Evolutionary conservation across 176 grass and related monocot species (phyloP), one percentile per base, ranked within the genome.

Genomic region (Rhynchospora pubera): DNA sequence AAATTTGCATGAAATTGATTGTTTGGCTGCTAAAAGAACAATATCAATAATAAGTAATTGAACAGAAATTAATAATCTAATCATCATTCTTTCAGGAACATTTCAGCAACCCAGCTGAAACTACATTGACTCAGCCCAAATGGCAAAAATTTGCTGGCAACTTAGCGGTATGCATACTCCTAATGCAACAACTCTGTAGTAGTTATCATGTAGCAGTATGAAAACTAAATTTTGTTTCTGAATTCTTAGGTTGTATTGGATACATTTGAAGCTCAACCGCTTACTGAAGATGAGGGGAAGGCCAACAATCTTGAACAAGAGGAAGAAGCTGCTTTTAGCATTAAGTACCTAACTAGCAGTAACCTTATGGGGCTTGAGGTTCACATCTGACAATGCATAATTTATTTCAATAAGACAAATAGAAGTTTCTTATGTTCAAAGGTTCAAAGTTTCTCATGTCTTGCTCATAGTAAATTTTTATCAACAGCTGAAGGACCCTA

Each of bases 341-440:
- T 92, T 57, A 98, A 98, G 86, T 98, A 94, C 85, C 85, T 98
- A 62, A 98, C 96, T 57, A 94, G 96, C 53, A 98, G 92, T 91
- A 98, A 98, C 82, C 88, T 98, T 81, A 93, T 98, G 96, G 92
- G 96, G 66, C 89, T 98, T 83, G 96, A 98, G 94, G 94, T 97
- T 89, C 85, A 79, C 56, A n/a, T 83, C 22, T 8, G 12, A 22
- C 55, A 87, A 83, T 62, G 30, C 3, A 55, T 9, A 23, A 46
- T 67, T 87, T 76, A 45, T 51, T 79, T 8, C 34, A 74, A 83
- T 75, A 79, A 83, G 69, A 24, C 64, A 48, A 7, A 79, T 78
- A 82, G 4, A 22, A 47, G 28, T 71, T 77, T 87, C 56, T 66
- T 22, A 72, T 65, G 48, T 70, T 39, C 34, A 39, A 39, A 75